A percentile compares a stretch with the other conserved stretches of the same genome.
Evolutionary conservation across 768 basidiomycete genomes (phyloP).

Genomic region (Termitomyces sp.): DNA sequence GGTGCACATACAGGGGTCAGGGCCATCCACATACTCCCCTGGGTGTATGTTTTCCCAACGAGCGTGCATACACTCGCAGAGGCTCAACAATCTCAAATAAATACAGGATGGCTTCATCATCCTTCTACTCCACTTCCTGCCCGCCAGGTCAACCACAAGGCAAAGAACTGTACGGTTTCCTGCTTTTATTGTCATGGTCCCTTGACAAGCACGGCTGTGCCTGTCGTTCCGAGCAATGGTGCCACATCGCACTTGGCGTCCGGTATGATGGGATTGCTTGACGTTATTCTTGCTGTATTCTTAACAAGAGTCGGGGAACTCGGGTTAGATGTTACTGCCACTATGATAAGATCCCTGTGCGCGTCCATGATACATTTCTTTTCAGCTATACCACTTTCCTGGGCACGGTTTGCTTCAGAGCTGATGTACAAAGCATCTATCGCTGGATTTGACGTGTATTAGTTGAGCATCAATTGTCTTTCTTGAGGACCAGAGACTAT

Average conservation of each 20-base stretch:
- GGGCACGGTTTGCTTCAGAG: too few species aligned
- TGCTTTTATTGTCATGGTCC: neutral
- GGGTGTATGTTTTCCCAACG: too few species aligned
- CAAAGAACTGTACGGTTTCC: neutral
- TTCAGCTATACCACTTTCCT: too few species aligned
- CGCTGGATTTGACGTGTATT: too few species aligned
- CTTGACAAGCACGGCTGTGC: neutral
- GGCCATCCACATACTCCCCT: neutral
- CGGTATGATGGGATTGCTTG: too few species aligned
- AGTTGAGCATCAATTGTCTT: too few species aligned
- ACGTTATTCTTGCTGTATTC: too few species aligned
- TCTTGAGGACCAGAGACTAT: too few species aligned
- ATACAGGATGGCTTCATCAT: slow-evolving; percentile 1
- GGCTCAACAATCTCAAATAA: neutral
- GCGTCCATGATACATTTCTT: too few species aligned
- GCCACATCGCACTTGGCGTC: neutral
- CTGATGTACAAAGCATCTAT: too few species aligned
- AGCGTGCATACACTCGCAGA: too few species aligned
- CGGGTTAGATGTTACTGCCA: neutral
- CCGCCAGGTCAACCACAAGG: neutral
- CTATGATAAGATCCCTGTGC: too few species aligned
- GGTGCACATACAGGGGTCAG: neutral
- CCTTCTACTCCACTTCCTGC: neutral
- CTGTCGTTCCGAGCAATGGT: neutral
- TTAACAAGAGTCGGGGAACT: neutral